phyloP scores from a whole-genome alignment of 192 early-diverging fungal genomes.

The Coemansia sp. region DNA sequence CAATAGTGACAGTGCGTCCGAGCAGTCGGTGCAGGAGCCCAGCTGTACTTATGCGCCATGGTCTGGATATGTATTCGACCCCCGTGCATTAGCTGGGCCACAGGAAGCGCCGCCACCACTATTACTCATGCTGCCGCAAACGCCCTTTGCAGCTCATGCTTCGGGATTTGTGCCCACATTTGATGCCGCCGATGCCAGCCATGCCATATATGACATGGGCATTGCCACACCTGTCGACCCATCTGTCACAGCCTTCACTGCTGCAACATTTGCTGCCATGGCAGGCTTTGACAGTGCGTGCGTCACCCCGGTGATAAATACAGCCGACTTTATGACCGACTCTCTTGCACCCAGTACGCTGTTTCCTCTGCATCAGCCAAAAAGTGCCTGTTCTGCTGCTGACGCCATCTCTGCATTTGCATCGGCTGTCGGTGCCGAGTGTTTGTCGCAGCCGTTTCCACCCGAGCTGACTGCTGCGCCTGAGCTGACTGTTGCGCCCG shows the following conservation, averaged over 20 bases:
- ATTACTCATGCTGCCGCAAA: neutral
- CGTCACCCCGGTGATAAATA: neutral
- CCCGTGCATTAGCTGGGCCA: neutral
- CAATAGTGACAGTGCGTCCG: neutral
- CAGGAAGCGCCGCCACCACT: neutral
- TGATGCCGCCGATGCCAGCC: neutral
- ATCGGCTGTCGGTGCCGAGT: neutral
- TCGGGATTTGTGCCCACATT: neutral
- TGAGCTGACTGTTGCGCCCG: neutral
- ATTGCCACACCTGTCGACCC: conserved; percentile 6
- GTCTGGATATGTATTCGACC: neutral
- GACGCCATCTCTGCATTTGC: conserved; percentile 18
- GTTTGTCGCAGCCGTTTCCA: neutral
- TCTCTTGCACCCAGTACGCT: neutral
- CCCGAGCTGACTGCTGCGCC: conserved; percentile 10
- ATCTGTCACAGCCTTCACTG: conserved; percentile 16
- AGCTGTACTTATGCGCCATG: neutral
- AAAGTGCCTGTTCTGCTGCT: neutral
- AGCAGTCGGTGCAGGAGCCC: neutral
- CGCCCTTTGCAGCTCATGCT: conserved; percentile 2
- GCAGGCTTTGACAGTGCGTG: conserved; percentile 10
- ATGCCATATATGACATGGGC: conserved; percentile 2
- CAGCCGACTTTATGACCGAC: conserved; percentile 5
- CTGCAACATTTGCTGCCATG: conserved; percentile 37
- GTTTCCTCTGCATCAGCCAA: neutral